Evolutionary conservation across 1,284 basidiomycete species (phyloP).

Genomic region (Phaffia rhodozyma): DNA sequence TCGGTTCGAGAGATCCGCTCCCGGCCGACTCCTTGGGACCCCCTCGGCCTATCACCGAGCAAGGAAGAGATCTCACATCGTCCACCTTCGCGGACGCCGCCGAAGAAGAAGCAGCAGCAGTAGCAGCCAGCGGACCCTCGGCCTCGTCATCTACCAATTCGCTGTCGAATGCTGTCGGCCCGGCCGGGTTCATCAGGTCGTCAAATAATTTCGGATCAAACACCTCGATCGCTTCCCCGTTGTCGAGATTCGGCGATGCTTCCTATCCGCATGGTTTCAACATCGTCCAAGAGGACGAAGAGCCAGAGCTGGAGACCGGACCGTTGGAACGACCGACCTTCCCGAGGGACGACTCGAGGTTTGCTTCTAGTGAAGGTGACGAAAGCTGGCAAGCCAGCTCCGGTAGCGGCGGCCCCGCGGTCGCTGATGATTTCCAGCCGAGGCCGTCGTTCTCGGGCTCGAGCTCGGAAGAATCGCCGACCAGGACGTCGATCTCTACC

Average conservation of each 20-base stretch:
- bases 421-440: background rate
- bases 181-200: background rate
- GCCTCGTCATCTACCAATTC: background rate
- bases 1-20: too few species aligned
- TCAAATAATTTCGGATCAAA: background rate
- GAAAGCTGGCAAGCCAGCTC: background rate
- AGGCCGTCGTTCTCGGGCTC: background rate
- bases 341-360: background rate
- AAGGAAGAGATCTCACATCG: background rate
- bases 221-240: background rate
- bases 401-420: background rate
- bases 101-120: too few species aligned
- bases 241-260: background rate
- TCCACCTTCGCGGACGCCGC: conserved; percentile 5
- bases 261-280: background rate
- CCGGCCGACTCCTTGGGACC: too few species aligned
- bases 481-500: background rate
- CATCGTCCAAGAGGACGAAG: background rate
- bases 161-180: background rate
- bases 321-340: background rate
- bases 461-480: background rate
- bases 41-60: too few species aligned
- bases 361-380: background rate
- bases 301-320: too few species aligned
- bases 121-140: too few species aligned